Conservation (phyloP, 2,329 filamentous ascomycete species). For the Aspergillus arachidicola region DNA sequence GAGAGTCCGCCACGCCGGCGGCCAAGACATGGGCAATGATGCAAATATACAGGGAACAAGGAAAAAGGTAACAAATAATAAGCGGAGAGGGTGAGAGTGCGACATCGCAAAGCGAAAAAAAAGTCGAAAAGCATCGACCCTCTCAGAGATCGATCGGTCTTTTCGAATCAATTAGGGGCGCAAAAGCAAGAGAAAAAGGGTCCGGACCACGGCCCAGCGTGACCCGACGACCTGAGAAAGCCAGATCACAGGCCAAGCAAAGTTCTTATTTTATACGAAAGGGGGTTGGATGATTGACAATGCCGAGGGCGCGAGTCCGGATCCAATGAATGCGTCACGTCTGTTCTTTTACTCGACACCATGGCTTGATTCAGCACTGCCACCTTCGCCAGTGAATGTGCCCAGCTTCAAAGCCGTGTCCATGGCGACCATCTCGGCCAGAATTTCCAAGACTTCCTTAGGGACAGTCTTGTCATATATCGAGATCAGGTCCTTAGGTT, state of each 20-base stretch:
- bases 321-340: neutral
- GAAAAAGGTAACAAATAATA: slow-evolving; percentile 12
- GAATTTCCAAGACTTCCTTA: slow-evolving; percentile 93
- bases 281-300: slow-evolving; percentile 16
- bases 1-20: slow-evolving; percentile 26
- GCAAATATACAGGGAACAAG: slow-evolving; percentile 35
- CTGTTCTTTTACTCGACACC: slow-evolving; percentile 39
- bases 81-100: slow-evolving; percentile 27
- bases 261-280: slow-evolving; percentile 15
- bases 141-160: slow-evolving; percentile 2
- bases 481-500: slow-evolving; percentile 85
- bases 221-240: slow-evolving; percentile 20
- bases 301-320: slow-evolving; percentile 12
- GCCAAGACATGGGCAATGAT: slow-evolving; percentile 31
- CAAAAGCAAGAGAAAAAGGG: slow-evolving; percentile 11
- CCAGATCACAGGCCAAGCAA: slow-evolving; percentile 18
- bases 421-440: slow-evolving; percentile 97
- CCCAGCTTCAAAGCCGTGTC: slow-evolving; percentile 73
- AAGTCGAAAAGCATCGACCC: neutral
- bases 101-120: neutral
- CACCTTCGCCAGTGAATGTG: slow-evolving; percentile 40
- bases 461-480: slow-evolving; percentile 99
- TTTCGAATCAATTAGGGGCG: slow-evolving; percentile 2
- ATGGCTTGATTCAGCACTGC: slow-evolving; percentile 34
- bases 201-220: slow-evolving; percentile 28